Base-by-base conservation (phyloP, 179 eudicot genomes). In the Gypsophila paniculata region DNA sequence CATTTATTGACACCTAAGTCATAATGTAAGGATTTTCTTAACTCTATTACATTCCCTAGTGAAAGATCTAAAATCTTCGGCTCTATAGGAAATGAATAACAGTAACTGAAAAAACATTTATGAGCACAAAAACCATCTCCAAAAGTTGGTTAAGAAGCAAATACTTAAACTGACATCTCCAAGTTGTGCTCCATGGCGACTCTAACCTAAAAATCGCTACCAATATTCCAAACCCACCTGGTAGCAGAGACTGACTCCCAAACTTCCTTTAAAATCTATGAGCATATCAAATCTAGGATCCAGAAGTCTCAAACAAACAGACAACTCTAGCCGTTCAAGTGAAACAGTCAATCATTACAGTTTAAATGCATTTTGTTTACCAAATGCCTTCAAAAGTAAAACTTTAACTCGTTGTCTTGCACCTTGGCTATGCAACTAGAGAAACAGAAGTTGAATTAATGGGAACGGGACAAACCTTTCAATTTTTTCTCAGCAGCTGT, bases 401-500 rank as follows among this genome's bases (percentile, higher is more conserved):
- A 63, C 22, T 42, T 4, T 42, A 65, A 42, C 69, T 23, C 10
- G 21, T 65, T 65, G 52, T 25, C 34, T 65, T 61, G 59, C 44
- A 62, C 52, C 69, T 42, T 13, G 19, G 53, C 26, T 65, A 44
- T 12, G 4, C 34, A 65, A 42, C 34, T 65, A 7, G 25, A 10
- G 25, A 39, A 15, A 58, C 61, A 12, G 21, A 63, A n/a, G 65
- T 21, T 17, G 2, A 32, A 62, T 26, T 18, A 19, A 36, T 60
- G 63, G 53, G 64, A 42, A 51, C 8, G 51, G 4, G 38, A 70
- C 71, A 36, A 44, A 74, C 79, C 64, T 67, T 39, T 82, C 73
- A 13, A 77, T 75, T 87, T 88, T 58, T 72, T 72, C 14, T 86
- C 88, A 14, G 87, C 87, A 44, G 90, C 91, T 73, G 72, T 86